Percentiles rank a stretch among this genome's conserved stretches.
phyloP scores from a whole-genome alignment of 805 yeast species.

The Ogataea trehaloabstinens region DNA sequence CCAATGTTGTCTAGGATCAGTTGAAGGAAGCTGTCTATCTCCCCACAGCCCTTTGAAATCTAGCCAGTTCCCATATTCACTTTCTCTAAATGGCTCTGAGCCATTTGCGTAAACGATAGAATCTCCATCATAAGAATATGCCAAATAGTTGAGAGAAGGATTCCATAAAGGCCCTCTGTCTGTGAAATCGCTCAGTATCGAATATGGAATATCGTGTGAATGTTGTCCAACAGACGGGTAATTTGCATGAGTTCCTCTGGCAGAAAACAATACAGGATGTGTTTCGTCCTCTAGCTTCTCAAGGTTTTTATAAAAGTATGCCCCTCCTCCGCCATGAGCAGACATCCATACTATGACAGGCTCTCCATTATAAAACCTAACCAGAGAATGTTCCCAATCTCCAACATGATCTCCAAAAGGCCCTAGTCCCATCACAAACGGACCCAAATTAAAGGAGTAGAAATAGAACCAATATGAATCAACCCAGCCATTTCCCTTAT shows the following conservation, averaged over 20 bases:
- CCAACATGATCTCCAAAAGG: constrained; percentile 98
- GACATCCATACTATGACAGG: constrained; percentile 94
- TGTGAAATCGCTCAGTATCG: constrained; percentile 86
- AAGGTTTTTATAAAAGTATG: constrained; percentile 72
- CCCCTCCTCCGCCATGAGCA: constrained; percentile 97
- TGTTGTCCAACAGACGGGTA: constrained; percentile 96
- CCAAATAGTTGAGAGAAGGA: constrained; percentile 77
- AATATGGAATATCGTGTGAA: constrained; percentile 91
- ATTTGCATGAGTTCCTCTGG: constrained; percentile 96
- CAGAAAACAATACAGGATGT: constrained; percentile 81
- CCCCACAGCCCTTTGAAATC: constrained; percentile 87
- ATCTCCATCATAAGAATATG: constrained; percentile 73
- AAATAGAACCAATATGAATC: constrained; percentile 97
- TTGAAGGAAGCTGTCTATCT: constrained; percentile 60
- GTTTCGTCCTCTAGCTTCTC: constrained; percentile 51
- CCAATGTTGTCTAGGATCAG: constrained; percentile 81
- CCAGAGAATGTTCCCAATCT: constrained; percentile 96
- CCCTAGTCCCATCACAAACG: constrained; percentile 95
- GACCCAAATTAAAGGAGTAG: constrained; percentile 91
- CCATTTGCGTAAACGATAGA: constrained; percentile 45
- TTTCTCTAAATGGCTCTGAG: constrained; percentile 51
- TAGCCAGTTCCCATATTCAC: constrained; percentile 71
- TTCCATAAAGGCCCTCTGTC: constrained; percentile 97
- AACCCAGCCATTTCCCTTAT: constrained; percentile 91
- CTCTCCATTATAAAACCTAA: constrained; percentile 74